A percentile compares a stretch with the other conserved stretches of the same genome.
Evolutionary conservation across 140 eudicot genomes (phyloP).

Genomic region (Oenanthe javanica): DNA sequence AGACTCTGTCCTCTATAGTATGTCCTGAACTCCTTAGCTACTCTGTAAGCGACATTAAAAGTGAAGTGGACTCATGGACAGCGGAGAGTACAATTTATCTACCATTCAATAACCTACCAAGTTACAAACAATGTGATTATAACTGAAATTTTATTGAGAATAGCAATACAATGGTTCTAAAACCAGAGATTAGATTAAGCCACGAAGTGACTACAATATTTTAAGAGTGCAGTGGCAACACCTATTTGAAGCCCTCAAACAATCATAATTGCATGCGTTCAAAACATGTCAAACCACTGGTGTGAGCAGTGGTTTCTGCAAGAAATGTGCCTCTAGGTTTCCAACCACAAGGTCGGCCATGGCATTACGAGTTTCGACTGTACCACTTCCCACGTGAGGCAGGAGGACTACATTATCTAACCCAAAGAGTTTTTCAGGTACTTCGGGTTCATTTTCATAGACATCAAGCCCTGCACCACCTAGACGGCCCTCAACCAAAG

Average conservation of each 20-base stretch:
- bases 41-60: too few species aligned
- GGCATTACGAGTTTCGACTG: slow-evolving; percentile 47
- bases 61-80: too few species aligned
- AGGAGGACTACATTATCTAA: slow-evolving; percentile 58
- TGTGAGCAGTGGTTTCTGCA: slow-evolving; percentile 39
- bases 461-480: slow-evolving; percentile 96
- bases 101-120: background rate
- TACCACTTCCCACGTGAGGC: slow-evolving; percentile 61
- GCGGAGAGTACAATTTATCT: background rate
- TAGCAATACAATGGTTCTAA: background rate
- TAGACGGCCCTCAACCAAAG: slow-evolving; percentile 69
- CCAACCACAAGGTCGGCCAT: slow-evolving; percentile 75
- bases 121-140: background rate
- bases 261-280: background rate
- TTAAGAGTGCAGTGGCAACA: background rate
- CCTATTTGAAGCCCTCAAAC: background rate
- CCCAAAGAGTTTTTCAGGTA: slow-evolving; percentile 40
- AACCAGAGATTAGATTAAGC: background rate
- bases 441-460: slow-evolving; percentile 64
- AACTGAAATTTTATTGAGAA: background rate
- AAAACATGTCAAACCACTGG: slow-evolving; percentile 42
- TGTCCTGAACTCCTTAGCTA: too few species aligned
- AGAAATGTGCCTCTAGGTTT: slow-evolving; percentile 67
- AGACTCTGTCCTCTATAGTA: too few species aligned
- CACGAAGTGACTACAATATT: background rate